Evolutionary conservation across 2,329 filamentous ascomycete genomes (phyloP), one percentile per base, ranked within the genome.

Genomic region (Tolypocladium nubicola): DNA sequence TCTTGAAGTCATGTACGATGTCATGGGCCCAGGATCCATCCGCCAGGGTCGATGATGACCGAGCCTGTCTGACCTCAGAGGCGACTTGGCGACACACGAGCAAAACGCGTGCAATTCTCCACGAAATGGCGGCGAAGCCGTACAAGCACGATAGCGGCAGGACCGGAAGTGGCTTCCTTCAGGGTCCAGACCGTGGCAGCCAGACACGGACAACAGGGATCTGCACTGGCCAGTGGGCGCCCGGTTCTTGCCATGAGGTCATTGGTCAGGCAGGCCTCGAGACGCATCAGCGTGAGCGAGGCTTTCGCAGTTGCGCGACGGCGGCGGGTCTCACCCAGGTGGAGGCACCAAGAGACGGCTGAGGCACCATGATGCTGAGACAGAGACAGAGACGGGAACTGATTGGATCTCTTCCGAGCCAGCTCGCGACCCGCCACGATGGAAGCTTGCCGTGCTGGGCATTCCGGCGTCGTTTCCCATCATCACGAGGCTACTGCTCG

Each of bases 191-290:
- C 47, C 47, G 47, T n/a, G 5, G 30, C 30, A 35, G 19, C 19
- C 47, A 21, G 35, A 21, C 26, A 21, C 30, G 3, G n/a, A n/a
- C 8, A 11, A 3, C 47, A 33, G 47, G 47, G 47, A 50, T 50
- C 30, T 33, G 47, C 47, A 14, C 30, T 35, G 33, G 45, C 13
- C 43, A n/a, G n/a, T 26, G 19, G 30, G 1, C 47, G 47, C 47
- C 26, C 19, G 16, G 10, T 11, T 38, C 33, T 26, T 21, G 13
- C 21, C 45, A 56, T 58, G 53, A 56, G 58, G 56, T 59, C 53
- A 56, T 54, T 58, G 58, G 50, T 21, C 47, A 45, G 49, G 49
- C 49, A 26, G 21, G 13, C 41, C 41, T 23, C 40, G 33, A 47
- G 30, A 37, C 30, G 19, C 19, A 35, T 37, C 16, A 6, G 11